Conservation (phyloP, 768 basidiomycete genomes). For the Tylopilus subfusipes region DNA sequence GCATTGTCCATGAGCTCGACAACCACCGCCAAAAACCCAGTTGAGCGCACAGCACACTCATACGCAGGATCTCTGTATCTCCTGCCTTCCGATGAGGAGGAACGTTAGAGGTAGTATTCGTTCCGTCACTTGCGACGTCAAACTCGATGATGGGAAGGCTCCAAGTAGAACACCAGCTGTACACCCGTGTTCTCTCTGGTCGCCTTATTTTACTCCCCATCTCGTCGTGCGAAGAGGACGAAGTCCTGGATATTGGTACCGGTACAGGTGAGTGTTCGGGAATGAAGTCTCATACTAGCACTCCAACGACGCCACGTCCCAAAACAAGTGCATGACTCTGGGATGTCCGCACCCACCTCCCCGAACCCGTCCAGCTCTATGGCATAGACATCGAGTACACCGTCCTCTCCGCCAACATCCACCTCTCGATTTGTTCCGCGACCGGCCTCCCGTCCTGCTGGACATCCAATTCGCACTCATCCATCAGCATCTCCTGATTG, state of each 20-base stretch:
- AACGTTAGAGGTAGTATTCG: constrained; percentile 23
- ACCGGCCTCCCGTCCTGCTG: constrained; percentile 13
- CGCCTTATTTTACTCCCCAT: constrained; percentile 20
- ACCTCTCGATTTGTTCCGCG: not conserved
- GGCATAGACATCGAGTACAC: constrained; percentile 16
- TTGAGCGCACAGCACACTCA: constrained; percentile 19
- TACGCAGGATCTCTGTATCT: constrained; percentile 20
- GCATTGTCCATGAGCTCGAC: constrained; percentile 6
- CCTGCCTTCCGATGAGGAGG: constrained; percentile 26
- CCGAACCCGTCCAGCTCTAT: constrained; percentile 10
- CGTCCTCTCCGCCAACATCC: constrained; percentile 8
- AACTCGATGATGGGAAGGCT: constrained; percentile 6
- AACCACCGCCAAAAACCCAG: not conserved
- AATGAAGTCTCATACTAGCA: too few relatives aligned
- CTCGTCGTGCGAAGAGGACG: constrained; percentile 9
- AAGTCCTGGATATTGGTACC: constrained; percentile 22
- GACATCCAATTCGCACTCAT: constrained; percentile 30
- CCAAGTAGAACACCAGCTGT: constrained; percentile 15
- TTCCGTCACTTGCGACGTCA: too few relatives aligned
- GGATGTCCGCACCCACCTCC: constrained; percentile 9
- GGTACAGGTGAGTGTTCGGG: constrained; percentile 23
- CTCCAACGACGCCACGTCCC: too few relatives aligned
- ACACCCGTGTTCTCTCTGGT: constrained; percentile 16
- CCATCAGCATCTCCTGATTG: constrained; percentile 32
- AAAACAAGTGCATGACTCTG: constrained; percentile 7